Evolutionary conservation across 768 basidiomycete species (phyloP).

Genomic region (Tricholoma matsutake): DNA sequence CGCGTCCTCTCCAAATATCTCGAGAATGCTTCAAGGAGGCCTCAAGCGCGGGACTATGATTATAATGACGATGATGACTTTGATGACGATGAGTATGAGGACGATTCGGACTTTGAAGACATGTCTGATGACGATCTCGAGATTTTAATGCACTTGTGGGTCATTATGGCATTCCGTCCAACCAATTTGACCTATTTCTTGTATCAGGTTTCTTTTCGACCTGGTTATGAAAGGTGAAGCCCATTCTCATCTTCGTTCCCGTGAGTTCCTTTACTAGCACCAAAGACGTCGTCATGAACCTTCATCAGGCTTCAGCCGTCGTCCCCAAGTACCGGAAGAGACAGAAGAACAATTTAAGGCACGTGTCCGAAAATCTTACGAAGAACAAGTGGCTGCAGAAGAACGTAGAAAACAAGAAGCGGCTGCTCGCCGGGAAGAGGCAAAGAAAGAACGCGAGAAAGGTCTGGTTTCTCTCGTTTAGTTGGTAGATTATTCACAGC

Average conservation of each 20-base stretch:
- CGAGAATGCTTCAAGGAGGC: slow-evolving; percentile 29
- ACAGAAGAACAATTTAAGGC: slow-evolving; percentile 50
- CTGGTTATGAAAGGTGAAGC: slow-evolving; percentile 36
- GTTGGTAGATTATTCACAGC: neutral
- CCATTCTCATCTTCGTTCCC: slow-evolving; percentile 9
- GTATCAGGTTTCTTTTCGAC: slow-evolving; percentile 36
- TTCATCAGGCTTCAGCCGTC: slow-evolving; percentile 11
- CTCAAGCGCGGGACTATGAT: slow-evolving; percentile 13
- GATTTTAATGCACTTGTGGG: slow-evolving; percentile 15
- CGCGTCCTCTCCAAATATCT: slow-evolving; percentile 54
- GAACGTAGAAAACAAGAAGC: slow-evolving; percentile 50
- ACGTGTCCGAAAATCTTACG: slow-evolving; percentile 45
- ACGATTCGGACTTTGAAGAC: slow-evolving; percentile 16
- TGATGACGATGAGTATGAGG: slow-evolving; percentile 35
- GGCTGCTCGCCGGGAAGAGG: slow-evolving; percentile 43
- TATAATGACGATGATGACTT: slow-evolving; percentile 32
- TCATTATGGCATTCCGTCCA: neutral
- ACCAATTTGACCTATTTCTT: slow-evolving; percentile 7
- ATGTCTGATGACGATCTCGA: slow-evolving; percentile 10
- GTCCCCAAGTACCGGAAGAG: slow-evolving; percentile 34
- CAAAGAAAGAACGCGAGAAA: slow-evolving; percentile 48
- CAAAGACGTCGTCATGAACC: neutral
- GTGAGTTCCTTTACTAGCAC: neutral
- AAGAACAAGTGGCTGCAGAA: slow-evolving; percentile 55
- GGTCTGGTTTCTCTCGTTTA: slow-evolving; percentile 4